Conservation (phyloP, 23 red algal genomes). For the Gracilaria vermiculophylla region DNA sequence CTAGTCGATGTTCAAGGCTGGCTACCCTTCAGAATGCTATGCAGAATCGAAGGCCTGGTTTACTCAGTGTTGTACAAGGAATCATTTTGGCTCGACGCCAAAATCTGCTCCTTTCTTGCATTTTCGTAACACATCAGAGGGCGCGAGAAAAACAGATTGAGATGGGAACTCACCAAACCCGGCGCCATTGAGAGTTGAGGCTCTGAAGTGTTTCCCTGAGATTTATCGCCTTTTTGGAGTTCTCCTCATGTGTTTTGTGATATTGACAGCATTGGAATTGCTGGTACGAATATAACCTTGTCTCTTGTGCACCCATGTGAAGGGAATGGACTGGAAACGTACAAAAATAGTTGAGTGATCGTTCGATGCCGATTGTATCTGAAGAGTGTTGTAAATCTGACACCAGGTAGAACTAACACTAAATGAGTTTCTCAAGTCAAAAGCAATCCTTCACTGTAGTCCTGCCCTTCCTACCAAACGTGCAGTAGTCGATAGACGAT, state of each 20-base stretch:
- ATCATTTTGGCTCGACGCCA: not conserved
- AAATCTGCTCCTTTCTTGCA: not conserved
- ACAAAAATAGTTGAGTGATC: not conserved
- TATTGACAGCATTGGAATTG: not conserved
- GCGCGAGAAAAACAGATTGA: not conserved
- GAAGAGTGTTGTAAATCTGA: not conserved
- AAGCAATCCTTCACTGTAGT: not conserved
- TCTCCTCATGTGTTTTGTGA: not conserved
- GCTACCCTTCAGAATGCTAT: not conserved
- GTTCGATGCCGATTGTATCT: not conserved
- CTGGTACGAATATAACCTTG: not conserved
- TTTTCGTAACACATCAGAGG: not conserved
- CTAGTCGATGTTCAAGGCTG: not conserved
- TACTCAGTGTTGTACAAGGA: not conserved
- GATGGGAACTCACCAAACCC: not conserved
- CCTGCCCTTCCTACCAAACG: not conserved
- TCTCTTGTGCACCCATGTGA: not conserved
- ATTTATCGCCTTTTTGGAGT: not conserved
- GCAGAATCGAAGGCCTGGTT: not conserved
- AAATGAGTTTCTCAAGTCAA: slow-evolving; percentile 3
- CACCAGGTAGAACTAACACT: slow-evolving; percentile 1
- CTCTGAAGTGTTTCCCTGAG: not conserved
- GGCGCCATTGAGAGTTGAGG: no score
- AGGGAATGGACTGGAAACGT: not conserved
- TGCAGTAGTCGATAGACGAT: not conserved